Evolutionary conservation across 306 rosid species (phyloP), one percentile per base, ranked within the genome.

Genomic region (Casuarina cunninghamiana): DNA sequence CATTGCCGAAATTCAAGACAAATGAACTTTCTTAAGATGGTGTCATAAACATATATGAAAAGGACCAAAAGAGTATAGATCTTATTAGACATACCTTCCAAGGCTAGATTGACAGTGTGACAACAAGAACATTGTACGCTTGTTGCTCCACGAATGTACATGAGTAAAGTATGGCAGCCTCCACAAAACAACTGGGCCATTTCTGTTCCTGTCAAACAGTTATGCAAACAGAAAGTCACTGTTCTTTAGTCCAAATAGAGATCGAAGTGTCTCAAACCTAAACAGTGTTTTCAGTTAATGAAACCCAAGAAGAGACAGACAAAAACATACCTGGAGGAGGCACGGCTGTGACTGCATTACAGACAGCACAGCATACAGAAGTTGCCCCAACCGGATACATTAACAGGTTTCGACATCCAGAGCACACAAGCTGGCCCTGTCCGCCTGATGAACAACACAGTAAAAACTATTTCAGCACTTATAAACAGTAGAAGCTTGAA

Each of bases 161-260:
- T 96, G 69, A 96, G 99, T 60, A 96, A 81, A 72, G 98, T 96
- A 78, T 93, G 99, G 94, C 99, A 93, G 73, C 97, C 98, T 81
- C 93, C 97, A 51, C 99, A 95, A 43, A 95, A 92, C 84, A 95
- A 83, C 86, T 95, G 99, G n/a, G 99, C 99, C 99, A 93, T 93
- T 91, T 95, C 97, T 68, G 99, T 95, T 82, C 99, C 99, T 95
- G 86, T 49, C 44, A 32, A 72, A 79, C 8, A 69, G 61, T 57
- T 8, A 12, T 42, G 44, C 48, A 78, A 13, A 39, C 19, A 74
- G 16, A 69, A 67, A 37, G 51, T 75, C 44, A 48, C 45, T 66
- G 51, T 76, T 66, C 71, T 41, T 72, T 50, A 74, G 63, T 74
- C 13, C 19, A 44, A 67, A 17, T n/a, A 41, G 62, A 74, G 73